Base-by-base conservation (phyloP, 176 grass and related monocot genomes). In the Cenchrus purpureus region DNA sequence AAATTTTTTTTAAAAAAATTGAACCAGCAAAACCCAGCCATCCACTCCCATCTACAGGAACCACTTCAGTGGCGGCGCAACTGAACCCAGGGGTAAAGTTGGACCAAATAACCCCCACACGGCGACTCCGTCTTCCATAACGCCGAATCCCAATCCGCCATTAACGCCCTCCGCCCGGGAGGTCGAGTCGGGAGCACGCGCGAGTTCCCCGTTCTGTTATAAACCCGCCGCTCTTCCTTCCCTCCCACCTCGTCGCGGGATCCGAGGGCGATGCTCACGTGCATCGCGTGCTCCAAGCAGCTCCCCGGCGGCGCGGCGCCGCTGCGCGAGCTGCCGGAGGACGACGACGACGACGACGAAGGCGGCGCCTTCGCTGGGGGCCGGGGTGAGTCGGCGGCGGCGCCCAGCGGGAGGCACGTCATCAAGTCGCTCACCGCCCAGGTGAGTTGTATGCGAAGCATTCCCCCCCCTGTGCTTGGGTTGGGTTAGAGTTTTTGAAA, bases 271-370 rank as follows among this genome's bases (percentile, higher is more conserved):
- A 97, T 97, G 94, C 89, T 97, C 64, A 97, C 94, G 56, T 97
- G 91, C 94, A 90, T 97, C 80, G 87, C 89, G 71, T 94, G 94
- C 79, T 97, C 94, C 50, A 97, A 92, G 91, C 91, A 97, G 74
- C 87, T 80, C 45, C 78, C 83, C 29, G 82, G 77, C 28, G 88
- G 66, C 20, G 73, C 66, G 62, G 49, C 85, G 76, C 88, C 87
- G 68, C 81, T 90, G 71, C 86, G 86, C 65, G 90, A 92, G 19
- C 65, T 37, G 32, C 78, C 62, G 14, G 89, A 89, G 64, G 89
- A 91, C 2, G 91, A 92, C 8, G 91, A 94, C 8, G 92, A 91
- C 15, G 83, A 80, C 15, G 83, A 91, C 4, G 58, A 91, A 9
- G 45, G 74, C 64, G 48, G 55, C 29, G 75, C 46, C 54, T n/a